Evolutionary conservation across 805 yeast species (phyloP), one percentile per base, ranked within the genome.

Genomic region (Starmerella potacharoeniae): DNA sequence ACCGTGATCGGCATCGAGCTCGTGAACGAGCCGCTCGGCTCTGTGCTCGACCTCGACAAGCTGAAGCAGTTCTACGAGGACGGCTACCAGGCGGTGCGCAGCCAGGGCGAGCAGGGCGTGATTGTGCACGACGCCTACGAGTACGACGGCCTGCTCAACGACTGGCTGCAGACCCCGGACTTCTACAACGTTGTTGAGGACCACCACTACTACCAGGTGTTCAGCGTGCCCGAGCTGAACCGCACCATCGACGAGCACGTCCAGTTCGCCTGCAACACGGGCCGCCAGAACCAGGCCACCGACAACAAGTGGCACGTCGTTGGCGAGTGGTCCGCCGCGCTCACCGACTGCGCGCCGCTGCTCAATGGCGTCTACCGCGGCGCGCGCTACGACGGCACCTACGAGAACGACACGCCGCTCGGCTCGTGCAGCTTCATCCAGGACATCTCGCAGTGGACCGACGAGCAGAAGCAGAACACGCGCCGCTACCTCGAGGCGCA

Each of bases 271-370:
- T 79, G 84, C 66, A 66, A 69, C 28, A 77, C 80, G 72, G 82
- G 79, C 49, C 55, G 68, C 55, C 66, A 70, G 51, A 49, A 52
- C 22, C 71, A 76, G 41, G 55, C 65, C 11, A 55, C 63, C 44
- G 88, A 85, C 67, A 69, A 74, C 63, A 87, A 84, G 68, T 85
- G 91, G 86, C 77, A 78, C 53, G 75, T 89, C 35, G 77, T 80
- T 47, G 97, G 96, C 58, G 96, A 89, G 73, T 90, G 91, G 86
- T 75, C 86, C 29, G 95, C 89, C 11, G 97, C 97, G 0, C 75
- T 90, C 60, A 89, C 96, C 3, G 96, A 90, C 71, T 90, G 97
- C 73, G 79, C 93, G 6, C 75, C 76, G 56, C 84, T 95, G 95
- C 72, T 90, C 49, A 90, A 90, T 65, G 96, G 97, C 66, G 90